Evolutionary conservation across 345 rosid species (phyloP).

Genomic region (Ceriops zippeliana): DNA sequence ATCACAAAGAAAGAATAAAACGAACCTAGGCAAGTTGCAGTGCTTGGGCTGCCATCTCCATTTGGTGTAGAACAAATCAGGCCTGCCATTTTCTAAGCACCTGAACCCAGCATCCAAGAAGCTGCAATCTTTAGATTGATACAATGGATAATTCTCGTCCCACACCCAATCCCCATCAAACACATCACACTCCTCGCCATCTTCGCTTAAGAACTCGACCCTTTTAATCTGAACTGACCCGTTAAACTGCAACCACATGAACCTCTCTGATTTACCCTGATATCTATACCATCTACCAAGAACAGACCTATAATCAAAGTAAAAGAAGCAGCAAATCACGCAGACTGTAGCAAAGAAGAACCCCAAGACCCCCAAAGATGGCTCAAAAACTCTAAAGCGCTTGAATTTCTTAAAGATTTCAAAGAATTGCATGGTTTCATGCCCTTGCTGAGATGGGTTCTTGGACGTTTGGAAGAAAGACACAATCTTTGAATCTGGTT

Average conservation of each 20-base stretch:
- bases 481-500: constrained; percentile 26
- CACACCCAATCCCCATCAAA: constrained; percentile 92
- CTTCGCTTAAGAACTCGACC: constrained; percentile 55
- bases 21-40: constrained; percentile 82
- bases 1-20: not conserved
- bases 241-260: constrained; percentile 54
- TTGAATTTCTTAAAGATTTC: constrained; percentile 55
- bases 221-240: constrained; percentile 27
- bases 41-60: constrained; percentile 95
- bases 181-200: constrained; percentile 59
- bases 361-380: constrained; percentile 63
- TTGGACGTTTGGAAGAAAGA: constrained; percentile 44
- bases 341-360: constrained; percentile 59
- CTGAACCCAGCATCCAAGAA: constrained; percentile 84
- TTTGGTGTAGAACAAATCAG: constrained; percentile 72
- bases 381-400: constrained; percentile 60
- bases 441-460: constrained; percentile 38
- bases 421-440: constrained; percentile 35
- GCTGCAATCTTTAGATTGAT: constrained; percentile 71
- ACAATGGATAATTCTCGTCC: constrained; percentile 85
- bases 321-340: constrained; percentile 62
- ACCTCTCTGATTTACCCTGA: constrained; percentile 53
- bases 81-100: constrained; percentile 85
- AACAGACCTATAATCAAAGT: constrained; percentile 58
- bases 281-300: constrained; percentile 35